Base-by-base conservation (phyloP, 768 basidiomycete genomes). In the Russula lepida region DNA sequence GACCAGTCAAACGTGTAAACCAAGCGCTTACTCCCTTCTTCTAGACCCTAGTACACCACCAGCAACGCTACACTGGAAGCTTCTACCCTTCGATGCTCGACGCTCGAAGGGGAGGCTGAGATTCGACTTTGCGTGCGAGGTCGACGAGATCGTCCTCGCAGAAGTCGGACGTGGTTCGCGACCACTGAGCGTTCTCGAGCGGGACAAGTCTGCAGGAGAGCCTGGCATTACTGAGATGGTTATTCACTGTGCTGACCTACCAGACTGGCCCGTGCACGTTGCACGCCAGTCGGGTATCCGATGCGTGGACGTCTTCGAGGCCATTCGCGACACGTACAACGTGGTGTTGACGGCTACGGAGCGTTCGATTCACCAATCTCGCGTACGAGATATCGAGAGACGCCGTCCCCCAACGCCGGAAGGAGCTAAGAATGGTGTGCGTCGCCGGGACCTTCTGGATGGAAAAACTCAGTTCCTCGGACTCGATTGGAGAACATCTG, bases 231-330 rank as follows among this genome's bases (percentile, higher is more conserved):
- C 74, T 4, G 77, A 81, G 59, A 83, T 84, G 76, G 69, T 72
- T 60, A 79, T 85, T 68, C 63, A 71, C 21, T 79, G 80, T 62
- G 70, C 61, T n/a, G 69, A 68, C 39, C 74, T 75, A 70, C 72
- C 74, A 15, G 68, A 68, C 37, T 77, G 75, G 75, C 72, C 71
- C 6, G 71, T 83, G 41, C 64, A 76, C 56, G 76, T 83, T 59
- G 74, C 75, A 51, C 74, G 77, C 39, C 53, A 71, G 23, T 69
- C 69, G 44, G 79, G 79, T 13, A 73, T 86, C 58, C 72, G 78
- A 15, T 80, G 82, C 66, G 75, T 79, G 25, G 84, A 87, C 54
- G 77, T 88, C 35, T 84, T 85, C 67, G 70, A 78, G 56, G 80
- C 77, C 11, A 84, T 88, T 28, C 78, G 81, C 67, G 75, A 79